Conservation (phyloP, 1,284 basidiomycete species). For the Hypsizygus ulmarius region DNA sequence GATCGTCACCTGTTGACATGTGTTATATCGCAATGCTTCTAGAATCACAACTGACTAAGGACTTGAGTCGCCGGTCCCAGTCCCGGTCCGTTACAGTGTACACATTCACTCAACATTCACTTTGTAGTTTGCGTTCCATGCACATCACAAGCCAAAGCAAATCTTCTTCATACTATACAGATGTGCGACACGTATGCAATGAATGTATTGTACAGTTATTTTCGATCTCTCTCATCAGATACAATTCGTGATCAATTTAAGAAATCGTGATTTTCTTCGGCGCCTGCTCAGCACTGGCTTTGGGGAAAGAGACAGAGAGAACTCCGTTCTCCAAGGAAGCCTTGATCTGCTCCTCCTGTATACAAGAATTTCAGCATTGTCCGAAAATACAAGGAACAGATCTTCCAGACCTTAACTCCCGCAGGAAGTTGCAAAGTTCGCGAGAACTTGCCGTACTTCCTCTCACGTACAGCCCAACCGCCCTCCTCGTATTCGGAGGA, state of each 20-base stretch:
- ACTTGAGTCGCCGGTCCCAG: too few species aligned
- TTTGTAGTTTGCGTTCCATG: too few species aligned
- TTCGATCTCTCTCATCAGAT: background rate
- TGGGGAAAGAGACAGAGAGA: conserved; percentile 25
- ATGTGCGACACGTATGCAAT: background rate
- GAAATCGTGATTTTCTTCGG: conserved; percentile 25
- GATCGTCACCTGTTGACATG: conserved; percentile 3
- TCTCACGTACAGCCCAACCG: conserved; percentile 50
- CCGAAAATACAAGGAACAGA: conserved; percentile 4
- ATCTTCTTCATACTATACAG: background rate
- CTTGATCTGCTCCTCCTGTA: conserved; percentile 27
- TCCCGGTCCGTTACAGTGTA: too few species aligned
- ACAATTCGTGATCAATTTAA: conserved; percentile 4
- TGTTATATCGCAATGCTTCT: conserved; percentile 2
- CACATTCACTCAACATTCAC: too few species aligned
- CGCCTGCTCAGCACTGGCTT: conserved; percentile 20
- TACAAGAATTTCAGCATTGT: background rate
- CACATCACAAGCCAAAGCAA: too few species aligned
- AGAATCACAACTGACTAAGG: too few species aligned
- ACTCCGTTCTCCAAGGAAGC: conserved; percentile 25
- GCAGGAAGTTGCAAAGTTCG: conserved; percentile 44
- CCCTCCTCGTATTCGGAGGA: conserved; percentile 35
- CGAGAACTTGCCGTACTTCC: conserved; percentile 45
- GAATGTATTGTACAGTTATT: background rate
- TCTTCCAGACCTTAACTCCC: conserved; percentile 41